Conservation (phyloP, 495 filamentous ascomycete genomes). For the Hypoxylon fuscum region DNA sequence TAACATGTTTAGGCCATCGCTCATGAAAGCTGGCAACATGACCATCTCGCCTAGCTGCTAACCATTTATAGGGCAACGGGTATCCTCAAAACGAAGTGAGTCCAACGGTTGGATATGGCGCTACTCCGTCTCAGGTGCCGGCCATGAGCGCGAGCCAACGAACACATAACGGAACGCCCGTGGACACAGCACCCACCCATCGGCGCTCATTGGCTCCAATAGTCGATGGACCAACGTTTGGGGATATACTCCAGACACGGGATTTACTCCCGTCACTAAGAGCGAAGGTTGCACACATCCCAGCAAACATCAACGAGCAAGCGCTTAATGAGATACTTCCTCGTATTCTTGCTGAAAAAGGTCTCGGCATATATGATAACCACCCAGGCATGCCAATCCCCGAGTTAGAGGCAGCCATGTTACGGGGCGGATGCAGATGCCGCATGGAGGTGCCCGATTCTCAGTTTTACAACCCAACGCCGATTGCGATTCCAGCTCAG, state of each 20-base stretch:
- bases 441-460: too few relatives aligned
- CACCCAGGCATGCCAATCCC: background rate
- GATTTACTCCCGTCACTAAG: background rate
- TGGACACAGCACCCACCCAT: background rate
- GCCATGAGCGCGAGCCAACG: background rate
- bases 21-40: background rate
- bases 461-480: too few relatives aligned
- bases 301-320: background rate
- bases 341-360: background rate
- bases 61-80: background rate
- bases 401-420: background rate
- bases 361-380: conserved; percentile 3
- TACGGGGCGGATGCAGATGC: background rate
- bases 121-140: background rate
- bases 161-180: background rate
- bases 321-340: background rate
- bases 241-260: too few relatives aligned
- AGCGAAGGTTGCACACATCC: conserved; percentile 7
- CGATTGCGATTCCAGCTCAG: background rate
- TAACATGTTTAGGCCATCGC: background rate
- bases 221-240: too few relatives aligned
- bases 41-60: background rate
- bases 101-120: background rate
- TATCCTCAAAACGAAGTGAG: background rate
- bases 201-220: too few relatives aligned